These are phyloP conservation scores for Lactarius evosmus DNA, from an alignment of 768 basidiomycete genomes.

Conservation along the genomic window DNA sequence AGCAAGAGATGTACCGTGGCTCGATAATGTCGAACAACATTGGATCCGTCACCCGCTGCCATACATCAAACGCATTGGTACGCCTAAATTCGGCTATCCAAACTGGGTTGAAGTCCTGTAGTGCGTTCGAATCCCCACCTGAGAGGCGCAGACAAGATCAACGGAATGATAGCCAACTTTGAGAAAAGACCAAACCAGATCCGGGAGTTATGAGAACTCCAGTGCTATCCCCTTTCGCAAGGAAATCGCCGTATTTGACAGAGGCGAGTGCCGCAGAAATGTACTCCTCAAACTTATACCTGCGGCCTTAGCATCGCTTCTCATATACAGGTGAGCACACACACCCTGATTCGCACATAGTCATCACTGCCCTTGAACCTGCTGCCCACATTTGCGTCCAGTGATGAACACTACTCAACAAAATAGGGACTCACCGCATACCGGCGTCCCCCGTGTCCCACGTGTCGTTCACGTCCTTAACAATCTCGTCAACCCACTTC, in stretches of 20 bases:
- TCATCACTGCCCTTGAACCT: slow-evolving; percentile 97
- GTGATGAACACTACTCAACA: background rate
- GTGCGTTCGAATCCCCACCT: slow-evolving; percentile 56
- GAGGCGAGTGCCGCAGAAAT: slow-evolving; percentile 82
- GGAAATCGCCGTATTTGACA: slow-evolving; percentile 87
- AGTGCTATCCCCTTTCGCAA: slow-evolving; percentile 59
- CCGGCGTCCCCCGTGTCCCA: slow-evolving; percentile 66
- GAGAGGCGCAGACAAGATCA: background rate
- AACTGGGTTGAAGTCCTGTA: slow-evolving; percentile 79
- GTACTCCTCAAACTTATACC: slow-evolving; percentile 83
- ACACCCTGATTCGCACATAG: slow-evolving; percentile 81
- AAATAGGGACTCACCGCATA: slow-evolving; percentile 58
- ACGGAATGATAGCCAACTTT: background rate
- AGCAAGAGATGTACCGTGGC: slow-evolving; percentile 57
- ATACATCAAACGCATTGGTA: slow-evolving; percentile 84
- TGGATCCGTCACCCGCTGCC: slow-evolving; percentile 90
- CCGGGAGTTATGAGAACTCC: slow-evolving; percentile 70
- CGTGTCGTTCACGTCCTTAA: slow-evolving; percentile 78
- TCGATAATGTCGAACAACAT: slow-evolving; percentile 94
- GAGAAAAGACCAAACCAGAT: slow-evolving; percentile 37
- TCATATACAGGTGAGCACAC: slow-evolving; percentile 16
- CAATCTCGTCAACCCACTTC: slow-evolving; percentile 97
- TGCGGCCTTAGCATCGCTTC: background rate
- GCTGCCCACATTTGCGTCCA: slow-evolving; percentile 12
- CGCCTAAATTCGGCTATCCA: slow-evolving; percentile 89